Evolutionary conservation across 2,329 filamentous ascomycete species (phyloP).

Genomic region (Elsinoe arachidis): DNA sequence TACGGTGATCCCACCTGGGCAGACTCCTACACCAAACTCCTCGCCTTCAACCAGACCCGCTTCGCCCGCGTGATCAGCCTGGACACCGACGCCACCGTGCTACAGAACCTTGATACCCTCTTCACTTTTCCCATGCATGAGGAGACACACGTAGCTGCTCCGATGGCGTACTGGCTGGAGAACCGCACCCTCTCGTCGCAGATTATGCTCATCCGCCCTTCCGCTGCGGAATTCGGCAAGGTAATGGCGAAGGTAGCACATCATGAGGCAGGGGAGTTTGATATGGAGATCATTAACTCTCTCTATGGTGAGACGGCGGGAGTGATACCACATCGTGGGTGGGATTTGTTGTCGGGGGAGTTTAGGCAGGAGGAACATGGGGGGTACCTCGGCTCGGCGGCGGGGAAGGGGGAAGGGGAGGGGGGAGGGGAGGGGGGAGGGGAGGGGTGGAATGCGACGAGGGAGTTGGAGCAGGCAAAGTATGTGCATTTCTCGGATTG

Average conservation of each 20-base stretch:
- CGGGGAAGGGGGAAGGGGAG: constrained; percentile 24
- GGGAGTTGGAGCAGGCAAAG: constrained; percentile 51
- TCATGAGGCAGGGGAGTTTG: constrained; percentile 29
- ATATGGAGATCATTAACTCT: constrained; percentile 61
- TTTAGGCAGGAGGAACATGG: constrained; percentile 49
- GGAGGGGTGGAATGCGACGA: constrained; percentile 49
- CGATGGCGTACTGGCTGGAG: constrained; percentile 60
- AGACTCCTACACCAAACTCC: constrained; percentile 57
- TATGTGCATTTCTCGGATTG: constrained; percentile 64
- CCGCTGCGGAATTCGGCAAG: constrained; percentile 40
- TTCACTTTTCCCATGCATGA: constrained; percentile 50
- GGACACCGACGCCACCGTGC: constrained; percentile 55
- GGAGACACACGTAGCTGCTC: constrained; percentile 52
- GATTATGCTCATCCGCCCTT: constrained; percentile 55
- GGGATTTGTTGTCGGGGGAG: constrained; percentile 54
- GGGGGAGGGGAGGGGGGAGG: constrained; percentile 40
- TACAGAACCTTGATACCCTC: constrained; percentile 57
- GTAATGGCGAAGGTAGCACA: constrained; percentile 26
- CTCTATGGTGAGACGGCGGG: constrained; percentile 51
- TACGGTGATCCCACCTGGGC: constrained; percentile 47
- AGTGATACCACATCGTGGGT: constrained; percentile 56
- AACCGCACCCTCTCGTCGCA: constrained; percentile 29
- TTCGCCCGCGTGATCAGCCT: constrained; percentile 51
- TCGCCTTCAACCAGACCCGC: constrained; percentile 57
- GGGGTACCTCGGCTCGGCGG: constrained; percentile 38